Base-by-base conservation (phyloP, 1,284 basidiomycete species). In the Termitomyces sp. region DNA sequence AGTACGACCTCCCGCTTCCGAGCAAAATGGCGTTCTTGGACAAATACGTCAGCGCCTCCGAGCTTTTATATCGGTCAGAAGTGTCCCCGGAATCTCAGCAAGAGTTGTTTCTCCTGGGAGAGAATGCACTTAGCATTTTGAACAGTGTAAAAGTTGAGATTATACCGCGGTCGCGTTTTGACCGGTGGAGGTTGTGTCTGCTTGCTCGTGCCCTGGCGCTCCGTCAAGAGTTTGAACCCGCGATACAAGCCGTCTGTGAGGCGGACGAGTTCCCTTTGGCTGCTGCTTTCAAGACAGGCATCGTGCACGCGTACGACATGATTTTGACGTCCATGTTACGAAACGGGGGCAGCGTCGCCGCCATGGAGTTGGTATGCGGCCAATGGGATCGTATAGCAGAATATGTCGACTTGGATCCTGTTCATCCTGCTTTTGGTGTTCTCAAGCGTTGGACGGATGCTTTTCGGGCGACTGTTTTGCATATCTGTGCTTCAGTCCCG, bases 311-410 rank as follows among this genome's bases (percentile, higher is more conserved):
- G 30, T 78, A 76, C 57, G 67, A 72, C 34, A 65, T 69, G 42
- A 61, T 83, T 35, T 50, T 78, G 24, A 62, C 67, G n/a, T 72
- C 75, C 11, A 63, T 71, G 18, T 65, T 66, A 40, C 66, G 69
- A 38, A 66, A 68, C 52, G 64, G 63, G 18, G 72, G 71, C 50
- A 59, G 71, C 14, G 34, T 62, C n/a, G 66, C 65, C 11, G 72
- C 73, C 19, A 61, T 84, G 28, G 72, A 78, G 37, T 70, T 77
- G 38, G 56, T 84, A 39, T 58, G 73, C 43, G 56, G 65, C 28
- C 68, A 81, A 35, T 80, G 75, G 78, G 47, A 57, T 0, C 60
- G 59, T 50, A 54, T 80, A n/a, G 66, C 65, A 3, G 54, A 63
- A 3, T 68, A 71, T 57, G 59, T 73, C 5, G 37, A 54, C 47